Conservation (phyloP, 2,329 filamentous ascomycete genomes). For the Rhynchosporium graminicola region DNA sequence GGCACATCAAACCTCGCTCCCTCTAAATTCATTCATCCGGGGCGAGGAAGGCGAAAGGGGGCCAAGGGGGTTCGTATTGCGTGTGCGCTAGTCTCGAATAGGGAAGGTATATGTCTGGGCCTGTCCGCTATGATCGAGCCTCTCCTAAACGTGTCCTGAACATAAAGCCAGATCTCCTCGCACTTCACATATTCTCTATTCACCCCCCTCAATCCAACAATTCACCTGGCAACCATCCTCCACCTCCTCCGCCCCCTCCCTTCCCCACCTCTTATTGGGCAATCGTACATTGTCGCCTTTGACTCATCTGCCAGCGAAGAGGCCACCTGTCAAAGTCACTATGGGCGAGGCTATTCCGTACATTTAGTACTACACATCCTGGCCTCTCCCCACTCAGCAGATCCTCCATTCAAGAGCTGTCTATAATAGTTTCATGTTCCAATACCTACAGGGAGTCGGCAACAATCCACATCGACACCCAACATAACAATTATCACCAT, state of each 20-base stretch:
- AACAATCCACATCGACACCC: background rate
- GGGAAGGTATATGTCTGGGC: conserved; percentile 12
- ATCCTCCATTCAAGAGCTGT: background rate
- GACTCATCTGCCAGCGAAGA: conserved; percentile 15
- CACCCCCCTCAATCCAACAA: conserved; percentile 13
- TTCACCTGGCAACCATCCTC: background rate
- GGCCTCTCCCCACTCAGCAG: conserved; percentile 3
- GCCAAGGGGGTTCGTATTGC: conserved; percentile 6
- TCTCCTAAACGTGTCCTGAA: conserved; percentile 27
- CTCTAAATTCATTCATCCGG: conserved; percentile 4
- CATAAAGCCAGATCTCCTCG: conserved; percentile 28
- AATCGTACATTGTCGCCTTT: conserved; percentile 4
- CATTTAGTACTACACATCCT: conserved; percentile 17
- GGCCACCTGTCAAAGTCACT: conserved; percentile 15
- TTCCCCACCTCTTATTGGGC: conserved; percentile 1
- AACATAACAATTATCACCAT: conserved; percentile 20
- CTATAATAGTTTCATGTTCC: background rate
- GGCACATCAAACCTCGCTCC: conserved; percentile 3
- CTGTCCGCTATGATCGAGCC: conserved; percentile 13
- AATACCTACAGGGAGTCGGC: background rate
- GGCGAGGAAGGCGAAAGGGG: background rate
- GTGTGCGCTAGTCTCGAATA: background rate
- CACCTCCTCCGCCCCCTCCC: background rate
- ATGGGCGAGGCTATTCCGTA: conserved; percentile 18
- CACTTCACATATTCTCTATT: conserved; percentile 9